These are phyloP conservation scores for Aureoboletus auriporus DNA, from an alignment of 768 basidiomycete species.

Conservation along the genomic window DNA sequence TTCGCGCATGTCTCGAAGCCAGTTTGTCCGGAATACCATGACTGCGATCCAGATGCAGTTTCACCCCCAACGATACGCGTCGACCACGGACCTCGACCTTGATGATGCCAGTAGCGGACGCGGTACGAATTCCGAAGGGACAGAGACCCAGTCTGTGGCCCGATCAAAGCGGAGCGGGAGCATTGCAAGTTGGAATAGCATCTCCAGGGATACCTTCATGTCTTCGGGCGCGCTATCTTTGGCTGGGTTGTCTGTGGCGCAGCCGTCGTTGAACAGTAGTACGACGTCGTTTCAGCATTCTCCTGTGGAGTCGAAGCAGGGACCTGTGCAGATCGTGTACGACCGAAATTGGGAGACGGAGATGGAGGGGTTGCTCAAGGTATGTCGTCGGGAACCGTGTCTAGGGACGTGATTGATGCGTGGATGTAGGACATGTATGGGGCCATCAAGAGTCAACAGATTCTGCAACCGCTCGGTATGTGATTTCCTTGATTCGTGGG, in stretches of 20 bases:
- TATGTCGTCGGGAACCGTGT: slow-evolving; percentile 20
- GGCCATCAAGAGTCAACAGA: slow-evolving; percentile 87
- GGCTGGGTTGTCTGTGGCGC: slow-evolving; percentile 28
- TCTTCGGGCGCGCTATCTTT: slow-evolving; percentile 37
- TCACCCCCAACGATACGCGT: slow-evolving; percentile 51
- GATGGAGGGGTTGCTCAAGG: slow-evolving; percentile 85
- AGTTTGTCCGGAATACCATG: slow-evolving; percentile 93
- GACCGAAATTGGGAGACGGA: slow-evolving; percentile 80
- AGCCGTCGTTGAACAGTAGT: slow-evolving; percentile 52
- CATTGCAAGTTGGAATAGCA: slow-evolving; percentile 80
- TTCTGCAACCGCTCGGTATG: slow-evolving; percentile 71
- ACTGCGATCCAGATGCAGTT: slow-evolving; percentile 78
- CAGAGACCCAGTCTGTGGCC: slow-evolving; percentile 40
- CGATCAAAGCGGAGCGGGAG: slow-evolving; percentile 78
- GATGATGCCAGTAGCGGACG: slow-evolving; percentile 66
- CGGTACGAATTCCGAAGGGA: slow-evolving; percentile 53
- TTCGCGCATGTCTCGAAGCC: slow-evolving; percentile 84
- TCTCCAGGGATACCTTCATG: slow-evolving; percentile 56
- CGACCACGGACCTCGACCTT: slow-evolving; percentile 58
- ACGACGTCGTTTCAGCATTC: slow-evolving; percentile 61
- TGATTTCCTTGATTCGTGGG: slow-evolving; percentile 33
- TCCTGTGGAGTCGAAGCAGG: slow-evolving; percentile 36
- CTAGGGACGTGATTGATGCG: background rate
- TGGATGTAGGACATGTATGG: slow-evolving; percentile 82
- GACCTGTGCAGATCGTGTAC: slow-evolving; percentile 40